Base-by-base conservation (phyloP, 2,329 filamentous ascomycete genomes). In the Emergomyces orientalis region DNA sequence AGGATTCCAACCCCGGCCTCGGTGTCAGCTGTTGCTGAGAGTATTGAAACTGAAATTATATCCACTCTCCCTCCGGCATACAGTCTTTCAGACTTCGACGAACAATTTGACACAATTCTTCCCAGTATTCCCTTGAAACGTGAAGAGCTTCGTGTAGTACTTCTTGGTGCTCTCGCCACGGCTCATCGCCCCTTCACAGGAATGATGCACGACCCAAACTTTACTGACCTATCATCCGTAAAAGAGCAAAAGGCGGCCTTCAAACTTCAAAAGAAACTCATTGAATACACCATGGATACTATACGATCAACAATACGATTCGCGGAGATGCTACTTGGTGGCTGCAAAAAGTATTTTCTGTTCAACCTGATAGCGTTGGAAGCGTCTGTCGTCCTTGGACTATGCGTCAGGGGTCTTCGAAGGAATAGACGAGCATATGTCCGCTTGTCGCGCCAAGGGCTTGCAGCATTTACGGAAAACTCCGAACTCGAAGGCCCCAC, bases 241-340 rank as follows among this genome's bases (percentile, higher is more conserved):
- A 59, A 59, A 22, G 57, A 59, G 39, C 57, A 47, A n/a, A 59
- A 47, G 25, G 37, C 39, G 4, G 57, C 57, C 5, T 59, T 59
- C 30, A 59, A 32, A 34, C 41, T 59, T 32, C 57, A 59, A 59
- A 59, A 34, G 57, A 59, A 59, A 7, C 39, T 59, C 7, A 59
- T 59, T 25, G 57, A 47, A 17, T 59, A 37, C 30, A 32, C 57
- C 22, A 59, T 7, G 0, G 41, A 59, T 59, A 47, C 25, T 25
- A 22, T 59, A 22, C 39, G 13, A 34, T 45, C 57, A 34, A n/a
- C 13, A 9, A 59, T 59, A 32, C 22, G 57, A 49, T 34, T 59
- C 4, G 57, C 57, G 17, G 27, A 59, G 0, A 45, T 59, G 27
- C 41, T 59, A 14, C 57, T 41, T n/a, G 57, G 57, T 14, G 19